These are phyloP conservation scores for Nakataea oryzae DNA, from an alignment of 2,329 filamentous ascomycete species.

Conservation along the genomic window DNA sequence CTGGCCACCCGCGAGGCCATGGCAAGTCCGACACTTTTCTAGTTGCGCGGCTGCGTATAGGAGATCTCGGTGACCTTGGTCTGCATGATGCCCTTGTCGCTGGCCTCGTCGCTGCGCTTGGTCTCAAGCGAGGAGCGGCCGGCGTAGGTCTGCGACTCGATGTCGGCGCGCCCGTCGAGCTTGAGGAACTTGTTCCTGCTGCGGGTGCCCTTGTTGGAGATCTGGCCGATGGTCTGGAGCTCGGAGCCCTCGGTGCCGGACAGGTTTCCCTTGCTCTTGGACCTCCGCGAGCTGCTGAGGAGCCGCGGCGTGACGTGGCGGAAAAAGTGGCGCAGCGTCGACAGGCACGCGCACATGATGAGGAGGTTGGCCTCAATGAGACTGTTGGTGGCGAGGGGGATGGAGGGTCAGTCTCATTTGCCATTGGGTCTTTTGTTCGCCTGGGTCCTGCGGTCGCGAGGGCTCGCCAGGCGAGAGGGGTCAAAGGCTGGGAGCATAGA, in stretches of 20 bases:
- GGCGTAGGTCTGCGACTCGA: not conserved
- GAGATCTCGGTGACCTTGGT: not conserved
- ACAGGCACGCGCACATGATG: constrained; percentile 4
- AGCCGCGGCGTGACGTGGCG: not conserved
- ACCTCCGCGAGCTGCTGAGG: not conserved
- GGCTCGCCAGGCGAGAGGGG: not conserved
- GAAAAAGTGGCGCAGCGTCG: constrained; percentile 4
- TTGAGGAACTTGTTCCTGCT: not conserved
- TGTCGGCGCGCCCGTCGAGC: not conserved
- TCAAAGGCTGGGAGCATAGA: not conserved
- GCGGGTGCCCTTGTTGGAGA: not conserved
- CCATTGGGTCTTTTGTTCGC: not conserved
- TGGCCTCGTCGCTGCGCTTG: not conserved
- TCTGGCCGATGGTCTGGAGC: constrained; percentile 1
- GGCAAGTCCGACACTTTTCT: too few species aligned
- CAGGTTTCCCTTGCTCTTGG: not conserved
- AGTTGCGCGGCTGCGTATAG: not conserved
- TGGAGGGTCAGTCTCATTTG: not conserved
- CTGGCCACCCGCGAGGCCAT: too few species aligned
- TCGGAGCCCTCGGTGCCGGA: not conserved
- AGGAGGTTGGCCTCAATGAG: constrained; percentile 4
- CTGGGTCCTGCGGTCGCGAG: not conserved
- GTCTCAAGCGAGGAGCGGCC: not conserved
- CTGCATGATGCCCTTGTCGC: not conserved
- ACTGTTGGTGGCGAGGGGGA: not conserved